phyloP scores from a whole-genome alignment of 176 grass and related monocot genomes.

The Zoysia japonica region DNA sequence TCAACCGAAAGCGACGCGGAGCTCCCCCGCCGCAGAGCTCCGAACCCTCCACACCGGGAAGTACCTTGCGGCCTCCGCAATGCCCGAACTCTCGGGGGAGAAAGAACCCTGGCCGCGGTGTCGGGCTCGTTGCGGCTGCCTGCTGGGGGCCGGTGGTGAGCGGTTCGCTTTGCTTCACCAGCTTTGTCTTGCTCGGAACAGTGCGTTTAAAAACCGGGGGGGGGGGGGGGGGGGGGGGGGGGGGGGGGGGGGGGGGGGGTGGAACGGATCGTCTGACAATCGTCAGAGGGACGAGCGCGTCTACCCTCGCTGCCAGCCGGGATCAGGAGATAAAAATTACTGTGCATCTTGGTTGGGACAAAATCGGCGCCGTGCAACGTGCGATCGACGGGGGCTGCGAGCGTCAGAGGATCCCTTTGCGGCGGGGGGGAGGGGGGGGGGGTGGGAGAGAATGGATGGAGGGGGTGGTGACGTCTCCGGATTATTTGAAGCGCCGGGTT shows the following conservation, averaged over 20 bases:
- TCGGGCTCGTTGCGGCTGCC: slow-evolving; percentile 16
- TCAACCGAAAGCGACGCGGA: neutral
- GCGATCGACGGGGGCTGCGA: too few relatives aligned
- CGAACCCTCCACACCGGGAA: neutral
- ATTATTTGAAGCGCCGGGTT: slow-evolving; percentile 39
- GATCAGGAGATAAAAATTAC: too few relatives aligned
- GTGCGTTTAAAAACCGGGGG: slow-evolving; percentile 45
- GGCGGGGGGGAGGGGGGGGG: too few relatives aligned
- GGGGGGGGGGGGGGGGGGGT: too few relatives aligned
- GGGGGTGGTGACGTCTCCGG: too few relatives aligned
- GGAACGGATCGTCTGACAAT: too few relatives aligned
- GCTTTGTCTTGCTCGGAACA: slow-evolving; percentile 48
- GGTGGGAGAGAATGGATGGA: too few relatives aligned
- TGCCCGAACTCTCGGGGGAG: slow-evolving; percentile 9
- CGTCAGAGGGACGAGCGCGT: too few relatives aligned
- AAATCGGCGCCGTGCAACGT: too few relatives aligned
- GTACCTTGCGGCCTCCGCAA: slow-evolving; percentile 32
- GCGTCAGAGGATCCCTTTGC: too few relatives aligned
- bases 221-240: neutral
- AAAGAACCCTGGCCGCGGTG: slow-evolving; percentile 40
- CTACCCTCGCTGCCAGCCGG: too few relatives aligned
- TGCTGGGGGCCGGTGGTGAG: slow-evolving; percentile 11
- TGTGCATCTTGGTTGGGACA: too few relatives aligned
- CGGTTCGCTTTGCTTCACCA: slow-evolving; percentile 16
- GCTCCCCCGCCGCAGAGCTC: neutral